Percentiles rank a stretch among this genome's conserved stretches.
Evolutionary conservation across 2,329 filamentous ascomycete genomes (phyloP).

Genomic region (Mycogone perniciosa): DNA sequence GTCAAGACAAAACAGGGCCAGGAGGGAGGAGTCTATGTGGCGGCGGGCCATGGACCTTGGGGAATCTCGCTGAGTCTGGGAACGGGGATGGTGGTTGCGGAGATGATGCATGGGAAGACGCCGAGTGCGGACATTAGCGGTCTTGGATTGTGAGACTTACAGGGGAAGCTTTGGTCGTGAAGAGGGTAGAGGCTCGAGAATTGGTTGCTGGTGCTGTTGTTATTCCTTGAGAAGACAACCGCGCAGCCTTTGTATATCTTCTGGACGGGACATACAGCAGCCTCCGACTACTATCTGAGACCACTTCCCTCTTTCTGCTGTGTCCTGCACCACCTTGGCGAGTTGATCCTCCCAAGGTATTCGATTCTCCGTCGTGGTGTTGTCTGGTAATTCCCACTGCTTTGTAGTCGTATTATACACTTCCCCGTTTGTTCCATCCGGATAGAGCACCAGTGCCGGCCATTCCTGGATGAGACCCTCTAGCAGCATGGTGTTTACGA

Average conservation of each 20-base stretch:
- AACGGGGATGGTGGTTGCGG: constrained; percentile 64
- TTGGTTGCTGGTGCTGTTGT: background rate
- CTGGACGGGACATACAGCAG: constrained; percentile 43
- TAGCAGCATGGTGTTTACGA: constrained; percentile 32
- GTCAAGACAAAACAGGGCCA: constrained; percentile 34
- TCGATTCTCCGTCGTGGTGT: constrained; percentile 19
- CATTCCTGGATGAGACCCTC: constrained; percentile 30
- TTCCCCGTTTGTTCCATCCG: constrained; percentile 62
- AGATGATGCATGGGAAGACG: constrained; percentile 56
- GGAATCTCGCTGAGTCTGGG: constrained; percentile 60
- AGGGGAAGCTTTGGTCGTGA: background rate
- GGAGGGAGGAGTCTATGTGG: constrained; percentile 62
- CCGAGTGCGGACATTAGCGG: constrained; percentile 51
- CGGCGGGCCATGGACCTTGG: constrained; percentile 71
- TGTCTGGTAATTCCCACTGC: constrained; percentile 46
- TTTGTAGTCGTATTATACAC: constrained; percentile 60
- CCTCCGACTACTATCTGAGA: constrained; percentile 44
- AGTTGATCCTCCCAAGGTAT: constrained; percentile 42
- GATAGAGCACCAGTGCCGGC: constrained; percentile 58
- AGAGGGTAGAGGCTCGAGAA: background rate
- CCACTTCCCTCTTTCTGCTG: constrained; percentile 35
- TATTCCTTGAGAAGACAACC: constrained; percentile 11
- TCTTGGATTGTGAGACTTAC: constrained; percentile 12
- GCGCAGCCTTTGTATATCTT: constrained; percentile 28
- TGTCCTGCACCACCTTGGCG: constrained; percentile 32